These are phyloP conservation scores for Leucoagaricus sp. DNA, from an alignment of 1,284 basidiomycete species.

Conservation along the genomic window DNA sequence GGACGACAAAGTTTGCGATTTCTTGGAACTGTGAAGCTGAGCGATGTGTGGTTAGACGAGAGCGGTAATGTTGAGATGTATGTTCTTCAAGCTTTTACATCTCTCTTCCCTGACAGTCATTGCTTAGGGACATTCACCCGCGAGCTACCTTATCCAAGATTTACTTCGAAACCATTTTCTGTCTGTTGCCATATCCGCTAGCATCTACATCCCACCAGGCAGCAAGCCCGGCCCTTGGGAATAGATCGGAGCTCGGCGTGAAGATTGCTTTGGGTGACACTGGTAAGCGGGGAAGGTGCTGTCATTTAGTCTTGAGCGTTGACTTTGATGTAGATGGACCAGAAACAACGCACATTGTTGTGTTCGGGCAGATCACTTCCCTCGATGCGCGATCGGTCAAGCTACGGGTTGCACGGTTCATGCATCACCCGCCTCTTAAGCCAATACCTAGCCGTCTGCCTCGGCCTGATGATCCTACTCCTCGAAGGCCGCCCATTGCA, in stretches of 20 bases:
- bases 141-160: conserved; percentile 58
- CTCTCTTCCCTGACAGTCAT: not conserved
- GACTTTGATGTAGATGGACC: conserved; percentile 47
- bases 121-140: conserved; percentile 67
- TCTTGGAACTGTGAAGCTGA: conserved; percentile 51
- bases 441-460: conserved; percentile 44
- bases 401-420: conserved; percentile 60
- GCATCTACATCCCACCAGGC: conserved; percentile 25
- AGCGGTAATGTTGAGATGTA: conserved; percentile 63
- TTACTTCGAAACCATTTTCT: conserved; percentile 73
- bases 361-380: conserved; percentile 54
- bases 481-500: conserved; percentile 57
- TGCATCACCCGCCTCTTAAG: conserved; percentile 40
- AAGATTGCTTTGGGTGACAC: conserved; percentile 70
- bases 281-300: conserved; percentile 38
- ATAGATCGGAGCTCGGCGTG: conserved; percentile 48
- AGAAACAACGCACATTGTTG: conserved; percentile 66
- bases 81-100: conserved; percentile 30
- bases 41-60: conserved; percentile 61
- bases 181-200: conserved; percentile 44
- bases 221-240: conserved; percentile 14
- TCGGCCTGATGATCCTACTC: conserved; percentile 76
- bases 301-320: not conserved
- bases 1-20: conserved; percentile 67
- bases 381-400: conserved; percentile 35